Base-by-base conservation (phyloP, 23 red algal species). In the Cyanidium caldarium region DNA sequence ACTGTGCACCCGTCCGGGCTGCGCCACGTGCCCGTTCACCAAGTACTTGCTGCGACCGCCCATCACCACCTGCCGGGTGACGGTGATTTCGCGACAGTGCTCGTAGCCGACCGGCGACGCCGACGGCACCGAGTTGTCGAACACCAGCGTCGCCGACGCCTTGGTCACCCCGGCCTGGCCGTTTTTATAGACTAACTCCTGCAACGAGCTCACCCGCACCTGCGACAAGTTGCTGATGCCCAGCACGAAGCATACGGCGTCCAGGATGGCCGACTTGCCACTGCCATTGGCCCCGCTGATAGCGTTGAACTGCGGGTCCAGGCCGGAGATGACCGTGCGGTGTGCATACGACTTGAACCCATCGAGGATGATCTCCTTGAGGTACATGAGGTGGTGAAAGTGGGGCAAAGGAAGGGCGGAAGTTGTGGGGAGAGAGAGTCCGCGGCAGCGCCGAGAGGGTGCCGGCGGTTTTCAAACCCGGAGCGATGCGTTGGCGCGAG, bases 231-330 rank as follows among this genome's bases (percentile, higher is more conserved):
- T 87, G 13, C 84, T 79, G 58, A 98, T 98, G 25, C 92, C 92
- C 30, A 98, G 39, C 44, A 98, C 92, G 65, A 98, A 98, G 71
- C 92, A 98, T 39, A 98, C 88, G 15, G 92, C 86, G 65, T 98
- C 92, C 35, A 98, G 81, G 51, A 98, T 83, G 45, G 87, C 87
- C 34, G 84, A 89, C 67, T 98, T 98, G 33, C 92, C 92, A 36
- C 77, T 83, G 26, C 92, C 92, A 33, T 98, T 98, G 36, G 87
- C 73, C 5, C 92, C 92, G 15, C 83, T 98, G 33, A 98, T 98
- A 25, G 92, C 84, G 56, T 98, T 98, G 84, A 98, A 98, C 39
- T 73, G 71, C 5, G 84, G 58, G 76, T 98, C 92, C 39, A 98
- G 88, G 36, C 77, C 84, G 35, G 74, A 77, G 13, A 98, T 72